Base-by-base conservation (phyloP, 148 eudicot genomes). In the Cornus controversa region DNA sequence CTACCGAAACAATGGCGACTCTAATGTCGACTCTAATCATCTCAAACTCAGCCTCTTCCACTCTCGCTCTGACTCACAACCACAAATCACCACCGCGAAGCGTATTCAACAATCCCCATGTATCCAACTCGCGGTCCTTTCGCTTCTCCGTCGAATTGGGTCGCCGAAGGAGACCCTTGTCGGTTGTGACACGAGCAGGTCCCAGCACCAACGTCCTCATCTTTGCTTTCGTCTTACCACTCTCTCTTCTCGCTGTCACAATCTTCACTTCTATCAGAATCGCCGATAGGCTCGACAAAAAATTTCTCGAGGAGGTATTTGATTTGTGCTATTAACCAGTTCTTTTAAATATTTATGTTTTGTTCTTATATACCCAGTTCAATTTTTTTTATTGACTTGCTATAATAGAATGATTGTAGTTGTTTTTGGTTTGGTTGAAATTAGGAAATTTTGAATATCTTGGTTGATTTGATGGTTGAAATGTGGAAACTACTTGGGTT, bases 281-380 rank as follows among this genome's bases (percentile, higher is more conserved):
- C 34, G 90, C 89, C 23, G 90, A 89, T 80, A 81, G 80, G 76
- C 98, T 94, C 53, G 98, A 94, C 79, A 72, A 84, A 70, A 90
- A 92, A 70, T 94, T 89, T 77, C 87, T 92, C 22, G 92, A 90
- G 69, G 98, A 94, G 98, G 98, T 93, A 81, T 40, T 37, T 6
- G 5, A 74, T 3, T 47, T 15, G 29, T 34, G 10, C 24, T 15
- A 7, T 9, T 37, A 22, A 20, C 10, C 4, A 2, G 5, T 58
- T 28, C 70, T 64, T 77, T 22, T 20, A 31, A n/a, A 6, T 68
- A 23, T 50, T 50, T 50, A 13, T 50, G 57, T 50, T 11, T 25
- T 0, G 10, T 25, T 25, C 16, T 65, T 25, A 5, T n/a, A 7
- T 25, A 8, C 26, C 29, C 25, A 8, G 24, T 24, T 65, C 14